phyloP scores from a whole-genome alignment of 176 grass and related monocot species.

The Typha latifolia region DNA sequence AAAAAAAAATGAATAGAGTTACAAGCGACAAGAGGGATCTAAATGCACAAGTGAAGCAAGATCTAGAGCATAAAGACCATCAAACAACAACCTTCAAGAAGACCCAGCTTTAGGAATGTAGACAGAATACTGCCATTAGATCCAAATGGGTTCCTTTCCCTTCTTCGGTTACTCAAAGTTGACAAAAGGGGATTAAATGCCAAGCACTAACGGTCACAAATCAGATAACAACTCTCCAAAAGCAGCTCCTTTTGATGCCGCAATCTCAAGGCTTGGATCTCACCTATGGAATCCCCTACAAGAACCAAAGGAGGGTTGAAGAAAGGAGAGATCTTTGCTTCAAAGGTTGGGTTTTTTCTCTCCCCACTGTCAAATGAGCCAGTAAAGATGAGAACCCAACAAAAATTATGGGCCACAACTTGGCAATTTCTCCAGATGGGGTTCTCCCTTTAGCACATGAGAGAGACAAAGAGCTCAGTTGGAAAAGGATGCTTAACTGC shows the following conservation, averaged over 20 bases:
- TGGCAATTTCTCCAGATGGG: conserved; percentile 6
- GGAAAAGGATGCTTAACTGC: conserved; percentile 11
- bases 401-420: background rate
- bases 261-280: background rate
- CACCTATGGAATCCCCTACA: no score
- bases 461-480: conserved; percentile 8
- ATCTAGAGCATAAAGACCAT: conserved; percentile 14
- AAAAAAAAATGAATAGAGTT: no score
- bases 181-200: background rate
- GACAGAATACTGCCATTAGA: conserved; percentile 6
- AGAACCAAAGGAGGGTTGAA: background rate
- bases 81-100: conserved; percentile 16
- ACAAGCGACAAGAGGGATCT: background rate
- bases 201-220: no score
- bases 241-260: conserved; percentile 6
- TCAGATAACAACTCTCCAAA: background rate
- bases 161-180: background rate
- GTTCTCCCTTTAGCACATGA: conserved; percentile 18
- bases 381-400: conserved; percentile 8
- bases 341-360: background rate
- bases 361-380: conserved; percentile 2
- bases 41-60: conserved; percentile 14
- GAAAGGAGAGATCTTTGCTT: conserved; percentile 13
- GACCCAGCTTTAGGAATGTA: background rate
- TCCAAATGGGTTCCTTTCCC: background rate